Evolutionary conservation across 768 basidiomycete genomes (phyloP).

Genomic region (Pholiota microspora): DNA sequence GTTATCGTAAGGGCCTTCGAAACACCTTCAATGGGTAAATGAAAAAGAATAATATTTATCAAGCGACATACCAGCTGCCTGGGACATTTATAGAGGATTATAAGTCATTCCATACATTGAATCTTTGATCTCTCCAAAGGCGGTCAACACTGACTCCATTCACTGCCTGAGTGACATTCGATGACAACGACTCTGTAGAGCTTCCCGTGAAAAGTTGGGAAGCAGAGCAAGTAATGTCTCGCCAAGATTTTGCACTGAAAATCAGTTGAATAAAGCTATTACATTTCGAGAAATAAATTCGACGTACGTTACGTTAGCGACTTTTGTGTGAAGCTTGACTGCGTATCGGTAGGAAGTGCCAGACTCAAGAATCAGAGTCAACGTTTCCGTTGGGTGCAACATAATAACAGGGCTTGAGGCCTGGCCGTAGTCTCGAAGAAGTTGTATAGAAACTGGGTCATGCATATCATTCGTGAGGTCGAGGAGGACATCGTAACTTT

Average conservation of each 20-base stretch:
- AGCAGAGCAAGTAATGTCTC: constrained; percentile 57
- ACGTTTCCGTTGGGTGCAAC: constrained; percentile 58
- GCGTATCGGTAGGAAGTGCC: constrained; percentile 69
- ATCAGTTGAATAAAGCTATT: background rate
- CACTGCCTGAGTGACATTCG: constrained; percentile 31
- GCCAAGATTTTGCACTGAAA: constrained; percentile 62
- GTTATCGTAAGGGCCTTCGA: background rate
- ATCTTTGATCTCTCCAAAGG: constrained; percentile 65
- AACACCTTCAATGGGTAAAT: too few relatives aligned
- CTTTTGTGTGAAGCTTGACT: constrained; percentile 61
- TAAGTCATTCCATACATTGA: constrained; percentile 59
- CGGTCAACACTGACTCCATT: constrained; percentile 64
- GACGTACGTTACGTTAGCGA: constrained; percentile 68
- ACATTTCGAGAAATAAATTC: background rate
- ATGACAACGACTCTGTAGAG: constrained; percentile 26
- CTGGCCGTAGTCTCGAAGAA: constrained; percentile 62
- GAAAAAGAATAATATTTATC: too few relatives aligned
- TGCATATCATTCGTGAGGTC: constrained; percentile 70
- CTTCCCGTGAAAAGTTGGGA: constrained; percentile 56
- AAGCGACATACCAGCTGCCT: too few relatives aligned
- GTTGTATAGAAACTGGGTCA: constrained; percentile 61
- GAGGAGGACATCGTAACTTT: constrained; percentile 64
- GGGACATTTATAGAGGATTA: too few relatives aligned
- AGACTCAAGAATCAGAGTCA: constrained; percentile 68
- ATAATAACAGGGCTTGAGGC: constrained; percentile 51